Percentiles rank a stretch among this genome's conserved stretches.
phyloP scores from a whole-genome alignment of 352 stramenopile species.

The Globisporangium paddicum region DNA sequence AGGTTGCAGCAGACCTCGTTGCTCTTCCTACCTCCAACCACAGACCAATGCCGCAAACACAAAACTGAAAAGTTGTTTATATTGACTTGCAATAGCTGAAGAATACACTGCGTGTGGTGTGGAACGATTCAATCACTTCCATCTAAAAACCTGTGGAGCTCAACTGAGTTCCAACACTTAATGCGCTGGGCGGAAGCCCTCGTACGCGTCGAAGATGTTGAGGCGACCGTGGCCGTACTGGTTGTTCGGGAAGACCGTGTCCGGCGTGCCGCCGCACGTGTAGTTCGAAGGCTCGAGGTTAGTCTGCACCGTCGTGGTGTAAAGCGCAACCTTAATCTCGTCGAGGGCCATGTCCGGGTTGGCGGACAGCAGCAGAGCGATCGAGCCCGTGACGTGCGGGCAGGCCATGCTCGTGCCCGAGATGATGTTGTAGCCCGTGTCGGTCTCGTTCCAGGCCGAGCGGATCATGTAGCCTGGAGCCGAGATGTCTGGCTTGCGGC shows the following conservation, averaged over 20 bases:
- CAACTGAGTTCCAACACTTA: no score
- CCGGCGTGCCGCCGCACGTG: constrained; percentile 21
- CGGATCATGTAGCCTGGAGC: constrained; percentile 14
- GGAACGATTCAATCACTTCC: no score
- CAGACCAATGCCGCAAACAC: no score
- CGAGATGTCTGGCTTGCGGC: constrained; percentile 24
- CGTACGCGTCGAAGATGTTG: constrained; percentile 18
- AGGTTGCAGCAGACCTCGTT: no score
- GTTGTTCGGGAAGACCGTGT: constrained; percentile 33
- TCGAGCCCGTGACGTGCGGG: constrained; percentile 18
- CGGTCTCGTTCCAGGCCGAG: constrained; percentile 1
- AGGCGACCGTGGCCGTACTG: constrained; percentile 24
- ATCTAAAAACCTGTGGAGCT: no score
- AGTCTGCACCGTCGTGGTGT: constrained; percentile 11
- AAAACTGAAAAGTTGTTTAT: no score
- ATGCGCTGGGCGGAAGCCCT: constrained; percentile 15
- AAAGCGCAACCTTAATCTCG: constrained; percentile 2
- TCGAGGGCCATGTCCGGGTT: constrained; percentile 10
- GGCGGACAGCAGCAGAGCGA: constrained; percentile 15
- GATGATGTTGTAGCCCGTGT: constrained; percentile 3
- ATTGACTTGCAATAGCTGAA: no score
- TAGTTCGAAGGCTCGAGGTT: constrained; percentile 4
- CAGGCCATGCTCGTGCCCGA: constrained; percentile 23
- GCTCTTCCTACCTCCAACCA: no score
- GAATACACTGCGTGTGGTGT: no score